phyloP scores from a whole-genome alignment of 257 asterid species.

The Fraxinus anomala region DNA sequence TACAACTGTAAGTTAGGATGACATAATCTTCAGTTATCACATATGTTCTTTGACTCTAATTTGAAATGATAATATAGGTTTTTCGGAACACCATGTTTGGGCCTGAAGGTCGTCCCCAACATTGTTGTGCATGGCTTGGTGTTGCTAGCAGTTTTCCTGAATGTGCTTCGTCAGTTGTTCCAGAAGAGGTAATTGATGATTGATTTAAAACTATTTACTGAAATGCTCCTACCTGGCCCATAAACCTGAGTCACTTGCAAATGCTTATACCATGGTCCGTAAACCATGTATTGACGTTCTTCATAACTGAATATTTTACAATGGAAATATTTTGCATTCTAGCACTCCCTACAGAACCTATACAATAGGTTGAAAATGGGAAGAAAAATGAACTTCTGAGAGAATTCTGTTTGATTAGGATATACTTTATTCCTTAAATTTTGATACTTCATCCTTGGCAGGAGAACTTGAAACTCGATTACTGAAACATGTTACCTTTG shows the following conservation, averaged over 20 bases:
- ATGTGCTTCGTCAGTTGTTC: constrained; percentile 87
- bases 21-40: constrained; percentile 12
- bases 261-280: constrained; percentile 1
- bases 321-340: background rate
- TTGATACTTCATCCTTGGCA: background rate
- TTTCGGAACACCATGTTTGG: constrained; percentile 99
- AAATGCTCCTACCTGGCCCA: background rate
- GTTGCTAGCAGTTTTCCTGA: constrained; percentile 98
- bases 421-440: background rate
- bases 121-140: constrained; percentile 99
- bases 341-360: background rate
- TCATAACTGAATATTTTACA: background rate
- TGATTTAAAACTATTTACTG: constrained; percentile 17
- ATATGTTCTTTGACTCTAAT: constrained; percentile 35
- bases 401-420: background rate
- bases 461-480: background rate
- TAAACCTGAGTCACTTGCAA: constrained; percentile 21
- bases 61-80: constrained; percentile 50
- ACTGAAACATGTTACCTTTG: background rate
- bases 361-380: background rate
- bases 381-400: background rate
- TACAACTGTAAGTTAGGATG: constrained; percentile 67
- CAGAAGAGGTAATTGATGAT: constrained; percentile 76
- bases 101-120: constrained; percentile 99
- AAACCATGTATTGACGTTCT: background rate